Percentiles rank a stretch among this genome's conserved stretches.
Conservation (phyloP, 192 early-diverging fungal genomes). For the Backusella australiensis region DNA sequence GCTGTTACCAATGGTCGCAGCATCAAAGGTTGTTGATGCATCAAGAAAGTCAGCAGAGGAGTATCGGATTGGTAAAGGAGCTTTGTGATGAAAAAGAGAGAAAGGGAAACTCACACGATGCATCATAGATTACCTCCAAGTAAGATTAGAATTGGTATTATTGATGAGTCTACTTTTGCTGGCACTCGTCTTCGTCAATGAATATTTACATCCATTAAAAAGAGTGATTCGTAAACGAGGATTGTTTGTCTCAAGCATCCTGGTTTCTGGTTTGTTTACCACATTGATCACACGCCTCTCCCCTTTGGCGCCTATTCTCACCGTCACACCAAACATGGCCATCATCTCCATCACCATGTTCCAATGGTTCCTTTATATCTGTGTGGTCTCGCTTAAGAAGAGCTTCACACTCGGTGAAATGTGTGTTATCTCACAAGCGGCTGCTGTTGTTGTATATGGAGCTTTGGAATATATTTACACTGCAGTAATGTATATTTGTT, state of each 20-base stretch:
- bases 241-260: slow-evolving; percentile 23
- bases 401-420: slow-evolving; percentile 72
- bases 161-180: slow-evolving; percentile 34
- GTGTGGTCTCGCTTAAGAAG: slow-evolving; percentile 27
- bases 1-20: slow-evolving; percentile 50
- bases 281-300: slow-evolving; percentile 19
- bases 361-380: slow-evolving; percentile 34
- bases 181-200: slow-evolving; percentile 11
- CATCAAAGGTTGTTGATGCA: slow-evolving; percentile 48
- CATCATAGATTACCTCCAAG: slow-evolving; percentile 28
- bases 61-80: slow-evolving; percentile 25
- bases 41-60: slow-evolving; percentile 23
- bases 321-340: slow-evolving; percentile 9
- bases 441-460: slow-evolving; percentile 51
- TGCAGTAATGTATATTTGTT: slow-evolving; percentile 29
- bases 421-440: slow-evolving; percentile 54
- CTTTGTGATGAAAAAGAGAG: neutral
- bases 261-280: slow-evolving; percentile 25
- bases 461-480: slow-evolving; percentile 38
- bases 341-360: slow-evolving; percentile 23
- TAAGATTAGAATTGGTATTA: slow-evolving; percentile 35
- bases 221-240: slow-evolving; percentile 27
- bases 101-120: neutral
- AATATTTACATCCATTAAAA: slow-evolving; percentile 22
- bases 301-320: slow-evolving; percentile 11